These are phyloP conservation scores for Sporisorium graminicola DNA, from an alignment of 1,284 basidiomycete species.

Conservation along the genomic window DNA sequence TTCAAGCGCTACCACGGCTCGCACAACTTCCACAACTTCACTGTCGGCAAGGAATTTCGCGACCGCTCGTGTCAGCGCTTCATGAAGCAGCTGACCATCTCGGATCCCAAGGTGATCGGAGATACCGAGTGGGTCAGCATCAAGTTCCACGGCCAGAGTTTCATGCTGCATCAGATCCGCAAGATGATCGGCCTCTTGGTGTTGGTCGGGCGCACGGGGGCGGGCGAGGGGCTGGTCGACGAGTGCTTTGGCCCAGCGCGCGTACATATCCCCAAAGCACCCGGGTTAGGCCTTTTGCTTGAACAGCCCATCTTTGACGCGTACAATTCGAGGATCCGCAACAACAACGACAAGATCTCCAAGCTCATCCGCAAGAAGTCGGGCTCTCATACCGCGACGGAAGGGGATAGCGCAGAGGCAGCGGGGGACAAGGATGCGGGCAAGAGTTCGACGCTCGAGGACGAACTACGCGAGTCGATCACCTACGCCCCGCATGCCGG, in stretches of 20 bases:
- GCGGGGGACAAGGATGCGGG: slow-evolving; percentile 1
- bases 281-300: slow-evolving; percentile 91
- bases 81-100: slow-evolving; percentile 63
- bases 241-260: slow-evolving; percentile 76
- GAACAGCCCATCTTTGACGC: slow-evolving; percentile 89
- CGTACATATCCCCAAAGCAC: slow-evolving; percentile 94
- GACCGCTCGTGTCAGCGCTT: slow-evolving; percentile 84
- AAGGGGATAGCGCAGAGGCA: too few species aligned
- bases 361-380: slow-evolving; percentile 70
- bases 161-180: slow-evolving; percentile 96
- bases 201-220: slow-evolving; percentile 71
- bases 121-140: slow-evolving; percentile 96
- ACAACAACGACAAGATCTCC: slow-evolving; percentile 54
- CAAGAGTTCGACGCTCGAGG: slow-evolving; percentile 11
- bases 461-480: slow-evolving; percentile 52
- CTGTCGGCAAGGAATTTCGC: slow-evolving; percentile 84
- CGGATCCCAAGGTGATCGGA: slow-evolving; percentile 77
- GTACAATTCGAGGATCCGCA: slow-evolving; percentile 77
- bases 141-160: slow-evolving; percentile 94
- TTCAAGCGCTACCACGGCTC: slow-evolving; percentile 56
- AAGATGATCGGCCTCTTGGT: slow-evolving; percentile 96
- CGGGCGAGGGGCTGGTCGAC: slow-evolving; percentile 60
- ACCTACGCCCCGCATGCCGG: slow-evolving; percentile 35
- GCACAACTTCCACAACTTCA: slow-evolving; percentile 95
- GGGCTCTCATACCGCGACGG: too few species aligned